Evolutionary conservation across 116 monocot genomes (phyloP).

Genomic region (Iris pallida): DNA sequence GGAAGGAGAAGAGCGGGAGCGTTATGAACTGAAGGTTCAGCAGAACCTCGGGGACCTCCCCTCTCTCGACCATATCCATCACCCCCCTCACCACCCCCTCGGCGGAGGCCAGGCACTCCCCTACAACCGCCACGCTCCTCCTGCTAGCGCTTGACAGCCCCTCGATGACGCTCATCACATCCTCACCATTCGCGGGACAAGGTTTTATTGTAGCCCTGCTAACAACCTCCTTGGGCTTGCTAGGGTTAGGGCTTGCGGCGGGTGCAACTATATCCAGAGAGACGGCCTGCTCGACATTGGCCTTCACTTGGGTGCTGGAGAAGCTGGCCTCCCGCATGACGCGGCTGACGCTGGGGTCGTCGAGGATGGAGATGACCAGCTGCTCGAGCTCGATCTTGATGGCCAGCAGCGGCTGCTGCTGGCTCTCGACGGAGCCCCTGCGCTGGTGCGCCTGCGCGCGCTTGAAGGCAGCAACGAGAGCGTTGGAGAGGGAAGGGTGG

Average conservation of each 20-base stretch:
- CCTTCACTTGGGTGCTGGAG: constrained; percentile 83
- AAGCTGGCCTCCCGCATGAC: constrained; percentile 62
- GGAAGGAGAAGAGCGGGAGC: constrained; percentile 38
- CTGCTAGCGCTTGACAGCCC: constrained; percentile 28
- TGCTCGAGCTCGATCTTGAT: constrained; percentile 92
- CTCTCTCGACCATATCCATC: constrained; percentile 52
- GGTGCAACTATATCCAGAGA: constrained; percentile 25
- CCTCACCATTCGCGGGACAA: constrained; percentile 26
- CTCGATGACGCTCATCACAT: constrained; percentile 51
- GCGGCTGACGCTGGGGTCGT: constrained; percentile 52
- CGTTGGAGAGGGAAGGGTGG: constrained; percentile 27
- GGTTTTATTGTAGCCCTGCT: background rate
- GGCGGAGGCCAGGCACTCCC: constrained; percentile 47
- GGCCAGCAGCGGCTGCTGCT: constrained; percentile 67
- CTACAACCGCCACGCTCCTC: constrained; percentile 62
- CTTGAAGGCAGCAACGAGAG: constrained; percentile 41
- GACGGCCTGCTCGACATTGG: constrained; percentile 68
- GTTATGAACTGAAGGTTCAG: constrained; percentile 54
- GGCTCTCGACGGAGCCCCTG: constrained; percentile 58
- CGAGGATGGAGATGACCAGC: constrained; percentile 61
- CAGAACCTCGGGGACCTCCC: constrained; percentile 43
- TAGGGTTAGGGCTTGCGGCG: constrained; percentile 10
- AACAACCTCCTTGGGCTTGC: background rate
- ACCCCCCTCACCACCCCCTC: constrained; percentile 61
- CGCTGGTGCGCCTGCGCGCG: constrained; percentile 45